Percentiles rank a stretch among this genome's conserved stretches.
phyloP scores from a whole-genome alignment of 208 protist genomes.

The Naegleria gruberi region DNA sequence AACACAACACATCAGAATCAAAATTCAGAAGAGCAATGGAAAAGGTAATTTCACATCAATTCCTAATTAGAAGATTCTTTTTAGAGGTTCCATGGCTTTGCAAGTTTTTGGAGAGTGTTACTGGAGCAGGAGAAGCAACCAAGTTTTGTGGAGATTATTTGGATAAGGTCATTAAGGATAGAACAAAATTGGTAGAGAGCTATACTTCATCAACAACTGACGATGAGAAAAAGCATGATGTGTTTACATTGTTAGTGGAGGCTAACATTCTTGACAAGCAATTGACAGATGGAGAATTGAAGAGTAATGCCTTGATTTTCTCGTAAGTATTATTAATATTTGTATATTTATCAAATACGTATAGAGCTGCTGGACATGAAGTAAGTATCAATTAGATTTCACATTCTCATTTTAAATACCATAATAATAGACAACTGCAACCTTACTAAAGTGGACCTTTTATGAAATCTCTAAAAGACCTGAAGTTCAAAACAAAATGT shows the following conservation, averaged over 20 bases:
- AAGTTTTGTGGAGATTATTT: not conserved
- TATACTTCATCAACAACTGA: too few species aligned
- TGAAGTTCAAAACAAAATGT: not conserved
- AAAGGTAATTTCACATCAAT: too few species aligned
- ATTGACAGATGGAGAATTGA: not conserved
- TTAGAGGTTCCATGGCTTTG: not conserved
- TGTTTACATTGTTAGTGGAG: not conserved
- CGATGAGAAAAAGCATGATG: not conserved
- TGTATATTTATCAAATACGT: too few species aligned
- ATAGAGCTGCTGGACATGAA: not conserved
- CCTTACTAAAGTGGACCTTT: not conserved
- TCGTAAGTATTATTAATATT: not conserved
- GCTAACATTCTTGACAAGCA: not conserved
- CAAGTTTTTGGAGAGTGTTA: not conserved
- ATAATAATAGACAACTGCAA: too few species aligned
- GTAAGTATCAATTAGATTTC: not conserved
- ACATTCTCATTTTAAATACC: too few species aligned
- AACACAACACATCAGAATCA: too few species aligned
- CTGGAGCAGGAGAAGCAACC: not conserved
- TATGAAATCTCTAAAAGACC: not conserved
- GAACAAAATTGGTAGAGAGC: not conserved
- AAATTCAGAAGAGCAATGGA: too few species aligned
- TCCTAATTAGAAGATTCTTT: too few species aligned
- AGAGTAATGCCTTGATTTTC: not conserved
- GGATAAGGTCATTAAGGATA: not conserved